Evolutionary conservation across 2,329 filamentous ascomycete species (phyloP).

Genomic region (Verticillium nubilum): DNA sequence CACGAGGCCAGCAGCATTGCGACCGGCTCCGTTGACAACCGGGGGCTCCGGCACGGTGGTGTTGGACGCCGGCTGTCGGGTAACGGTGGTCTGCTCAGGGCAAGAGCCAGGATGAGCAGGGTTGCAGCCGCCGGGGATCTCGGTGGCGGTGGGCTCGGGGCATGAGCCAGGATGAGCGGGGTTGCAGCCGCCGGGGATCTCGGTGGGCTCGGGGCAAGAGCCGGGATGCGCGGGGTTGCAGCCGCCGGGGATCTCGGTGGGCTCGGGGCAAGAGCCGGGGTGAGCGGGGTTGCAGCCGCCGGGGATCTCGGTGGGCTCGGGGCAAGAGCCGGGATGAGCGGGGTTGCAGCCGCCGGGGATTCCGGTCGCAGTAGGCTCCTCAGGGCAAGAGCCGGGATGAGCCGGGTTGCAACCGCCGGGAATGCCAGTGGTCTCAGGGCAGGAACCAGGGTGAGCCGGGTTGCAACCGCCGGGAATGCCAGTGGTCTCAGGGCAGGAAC

Average conservation of each 20-base stretch:
- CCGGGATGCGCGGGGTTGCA: neutral
- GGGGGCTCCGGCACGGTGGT: neutral
- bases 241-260: neutral
- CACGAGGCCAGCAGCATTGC: neutral
- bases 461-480: constrained; percentile 1
- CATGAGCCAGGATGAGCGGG: neutral
- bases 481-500: too few species aligned
- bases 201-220: neutral
- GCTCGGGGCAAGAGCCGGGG: neutral
- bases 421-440: constrained; percentile 6
- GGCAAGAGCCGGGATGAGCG: neutral
- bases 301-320: neutral
- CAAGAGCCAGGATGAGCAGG: neutral
- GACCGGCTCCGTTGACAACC: neutral
- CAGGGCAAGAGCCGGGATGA: neutral
- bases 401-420: constrained; percentile 10
- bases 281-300: neutral
- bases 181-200: neutral
- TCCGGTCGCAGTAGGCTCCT: too few species aligned
- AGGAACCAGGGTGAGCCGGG: constrained; percentile 9
- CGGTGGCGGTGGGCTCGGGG: neutral
- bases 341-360: neutral
- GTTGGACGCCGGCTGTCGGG: neutral
- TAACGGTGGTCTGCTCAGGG: neutral
- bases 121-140: neutral